phyloP scores from a whole-genome alignment of 768 basidiomycete genomes.

The Mycena venus region DNA sequence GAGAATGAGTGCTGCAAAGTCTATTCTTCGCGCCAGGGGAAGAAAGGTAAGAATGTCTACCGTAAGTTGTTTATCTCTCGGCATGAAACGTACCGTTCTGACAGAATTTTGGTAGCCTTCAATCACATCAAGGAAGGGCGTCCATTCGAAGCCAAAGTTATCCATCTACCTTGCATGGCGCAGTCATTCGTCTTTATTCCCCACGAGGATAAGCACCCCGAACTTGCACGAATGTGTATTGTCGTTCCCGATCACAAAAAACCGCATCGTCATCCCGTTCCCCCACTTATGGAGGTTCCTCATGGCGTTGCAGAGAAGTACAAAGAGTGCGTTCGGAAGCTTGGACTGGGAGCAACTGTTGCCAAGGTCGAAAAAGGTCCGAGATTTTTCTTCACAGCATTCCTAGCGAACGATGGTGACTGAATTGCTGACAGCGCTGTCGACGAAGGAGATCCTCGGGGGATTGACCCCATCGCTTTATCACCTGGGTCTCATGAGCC shows the following conservation, averaged over 20 bases:
- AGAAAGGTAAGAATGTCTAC: conserved; percentile 10
- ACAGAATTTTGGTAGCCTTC: conserved; percentile 1
- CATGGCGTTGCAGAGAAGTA: conserved; percentile 1
- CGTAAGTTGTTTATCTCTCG: background rate
- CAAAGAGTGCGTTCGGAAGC: conserved; percentile 9
- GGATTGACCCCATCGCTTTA: conserved; percentile 16
- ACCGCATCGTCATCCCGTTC: conserved; percentile 3
- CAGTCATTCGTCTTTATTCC: conserved; percentile 3
- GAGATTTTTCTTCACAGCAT: background rate
- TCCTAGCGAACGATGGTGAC: background rate
- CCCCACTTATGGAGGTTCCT: conserved; percentile 2
- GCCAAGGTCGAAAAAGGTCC: conserved; percentile 20
- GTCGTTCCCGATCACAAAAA: conserved; percentile 7
- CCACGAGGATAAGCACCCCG: conserved; percentile 17
- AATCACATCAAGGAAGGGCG: conserved; percentile 15
- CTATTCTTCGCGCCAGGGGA: conserved; percentile 6
- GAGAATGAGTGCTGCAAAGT: conserved; percentile 10
- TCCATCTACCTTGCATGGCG: conserved; percentile 9
- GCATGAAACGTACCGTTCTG: background rate
- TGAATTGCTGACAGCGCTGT: conserved; percentile 2
- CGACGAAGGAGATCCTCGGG: conserved; percentile 18
- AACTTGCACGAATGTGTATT: conserved; percentile 11
- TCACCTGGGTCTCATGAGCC: conserved; percentile 10
- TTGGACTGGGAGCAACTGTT: conserved; percentile 13
- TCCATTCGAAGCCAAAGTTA: conserved; percentile 8